Evolutionary conservation across 768 basidiomycete genomes (phyloP).

Genomic region (Lactarius vividus): DNA sequence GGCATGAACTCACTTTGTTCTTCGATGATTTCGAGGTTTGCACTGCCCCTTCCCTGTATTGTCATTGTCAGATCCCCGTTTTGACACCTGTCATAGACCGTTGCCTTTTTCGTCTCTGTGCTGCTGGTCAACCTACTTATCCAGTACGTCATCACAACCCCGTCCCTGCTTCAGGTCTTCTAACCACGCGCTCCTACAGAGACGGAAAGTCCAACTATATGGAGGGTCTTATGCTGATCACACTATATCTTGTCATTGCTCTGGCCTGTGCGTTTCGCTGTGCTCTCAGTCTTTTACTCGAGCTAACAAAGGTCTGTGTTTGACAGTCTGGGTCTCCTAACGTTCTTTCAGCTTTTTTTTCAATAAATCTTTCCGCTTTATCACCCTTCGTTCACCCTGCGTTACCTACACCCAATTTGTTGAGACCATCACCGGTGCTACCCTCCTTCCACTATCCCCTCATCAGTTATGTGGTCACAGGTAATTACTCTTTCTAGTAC

Average conservation of each 20-base stretch:
- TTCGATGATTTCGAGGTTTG: constrained; percentile 82
- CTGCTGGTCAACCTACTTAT: constrained; percentile 83
- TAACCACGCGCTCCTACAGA: constrained; percentile 35
- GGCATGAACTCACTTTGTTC: constrained; percentile 73
- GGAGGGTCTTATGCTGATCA: constrained; percentile 79
- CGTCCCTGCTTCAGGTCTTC: constrained; percentile 1
- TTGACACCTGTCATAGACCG: constrained; percentile 48
- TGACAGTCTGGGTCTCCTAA: constrained; percentile 48
- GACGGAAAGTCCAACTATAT: constrained; percentile 90
- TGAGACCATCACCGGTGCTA: background rate
- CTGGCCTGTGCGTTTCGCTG: constrained; percentile 59
- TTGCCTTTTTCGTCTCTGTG: constrained; percentile 83
- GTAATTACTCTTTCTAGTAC: background rate
- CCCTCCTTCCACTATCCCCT: background rate
- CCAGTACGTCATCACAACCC: constrained; percentile 44
- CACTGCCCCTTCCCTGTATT: constrained; percentile 10
- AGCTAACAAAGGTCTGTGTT: constrained; percentile 7
- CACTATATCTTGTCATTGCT: constrained; percentile 78
- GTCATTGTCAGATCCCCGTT: background rate
- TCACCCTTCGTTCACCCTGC: background rate
- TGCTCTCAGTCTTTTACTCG: background rate
- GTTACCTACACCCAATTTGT: background rate
- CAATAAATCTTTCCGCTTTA: background rate
- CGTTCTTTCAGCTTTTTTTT: background rate
- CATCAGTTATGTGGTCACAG: background rate